Evolutionary conservation across 2,329 filamentous ascomycete species (phyloP), one percentile per base, ranked within the genome.

Genomic region (Neonectria sp.): DNA sequence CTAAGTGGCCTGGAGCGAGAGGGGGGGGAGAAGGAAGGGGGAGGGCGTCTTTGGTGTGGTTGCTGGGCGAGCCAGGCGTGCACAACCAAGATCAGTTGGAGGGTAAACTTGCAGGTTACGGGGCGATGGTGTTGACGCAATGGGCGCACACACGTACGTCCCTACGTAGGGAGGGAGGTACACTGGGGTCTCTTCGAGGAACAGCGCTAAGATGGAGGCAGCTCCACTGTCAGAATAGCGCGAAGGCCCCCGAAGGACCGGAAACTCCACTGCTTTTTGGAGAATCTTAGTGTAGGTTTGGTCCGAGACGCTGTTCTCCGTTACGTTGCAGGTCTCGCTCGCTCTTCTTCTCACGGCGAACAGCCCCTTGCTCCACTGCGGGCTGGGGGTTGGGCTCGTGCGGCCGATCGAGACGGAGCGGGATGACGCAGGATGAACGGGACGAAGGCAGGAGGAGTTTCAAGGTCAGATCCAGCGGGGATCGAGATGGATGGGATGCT

Each of bases 111-210:
- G 45, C 64, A 71, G 60, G 67, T 67, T 60, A 65, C 55, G 58
- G 59, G 66, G 58, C 35, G 71, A 71, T 40, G 73, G 65, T 76
- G 73, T 76, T 76, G 74, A 76, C 74, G 74, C 74, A 76, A 76
- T 76, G 67, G 71, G 68, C 65, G 71, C 68, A 71, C 70, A 67
- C 51, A 45, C 40, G 40, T 45, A 21, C 21, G 45, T 48, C 12
- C 24, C 45, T 27, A 13, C 11, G 45, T 48, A 46, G 37, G 46
- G 17, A 24, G 29, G 29, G 29, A 21, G 52, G 31, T 35, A 40
- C 53, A 51, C 60, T 35, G 56, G 46, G 61, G 40, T 55, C 61
- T 37, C 61, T 31, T 33, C 29, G 55, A 45, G 40, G 56, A 59
- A 55, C 43, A 56, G 43, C 63, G 51, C 63, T 65, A 65, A 40